Evolutionary conservation across 352 stramenopile species (phyloP), one percentile per base, ranked within the genome.

Genomic region (Pythium oligandrum): DNA sequence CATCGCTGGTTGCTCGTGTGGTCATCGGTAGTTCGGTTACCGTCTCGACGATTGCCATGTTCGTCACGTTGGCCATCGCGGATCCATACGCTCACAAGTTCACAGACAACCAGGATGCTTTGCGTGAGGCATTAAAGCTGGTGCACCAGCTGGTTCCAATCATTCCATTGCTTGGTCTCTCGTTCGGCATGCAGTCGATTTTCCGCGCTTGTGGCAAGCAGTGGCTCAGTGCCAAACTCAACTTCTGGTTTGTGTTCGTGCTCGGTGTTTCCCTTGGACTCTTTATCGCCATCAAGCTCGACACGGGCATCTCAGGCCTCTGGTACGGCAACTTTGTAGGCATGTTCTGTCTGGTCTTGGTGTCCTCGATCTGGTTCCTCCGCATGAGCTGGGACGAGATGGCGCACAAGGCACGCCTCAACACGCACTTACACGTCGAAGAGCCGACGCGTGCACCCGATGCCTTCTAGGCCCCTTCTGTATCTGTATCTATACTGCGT

Each of bases 251-350:
- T 47, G 63, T 83, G 51, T 75, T 89, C 44, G 44, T 77, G 31
- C 44, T 89, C 11, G 75, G 71, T 12, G 61, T 86, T n/a, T 73
- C 71, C 3, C 51, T 81, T 7, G 71, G 78, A 1, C 38, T 84
- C 26, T 43, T 64, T 35, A 69, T 89, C 45, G 75, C 71, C 4
- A 68, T 86, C 48, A 48, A 75, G 35, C 66, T 74, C 12, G 40
- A 83, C 34, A 45, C 65, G 9, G 78, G 78, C 7, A 71, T 89
- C 55, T 51, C 78, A 0, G 80, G 80, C 0, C 65, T 91, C 4
- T 91, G 80, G 80, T 68, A 74, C 45, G 80, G 80, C 2, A 73
- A 88, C 45, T 72, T 88, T 60, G 61, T 68, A 9, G 52, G 62
- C 31, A 42, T 71, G 43, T 9, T 36, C 32, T 39, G 58, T 30